These are phyloP conservation scores for Aspergillus hancockii DNA, from an alignment of 495 filamentous ascomycete species.

Conservation along the genomic window DNA sequence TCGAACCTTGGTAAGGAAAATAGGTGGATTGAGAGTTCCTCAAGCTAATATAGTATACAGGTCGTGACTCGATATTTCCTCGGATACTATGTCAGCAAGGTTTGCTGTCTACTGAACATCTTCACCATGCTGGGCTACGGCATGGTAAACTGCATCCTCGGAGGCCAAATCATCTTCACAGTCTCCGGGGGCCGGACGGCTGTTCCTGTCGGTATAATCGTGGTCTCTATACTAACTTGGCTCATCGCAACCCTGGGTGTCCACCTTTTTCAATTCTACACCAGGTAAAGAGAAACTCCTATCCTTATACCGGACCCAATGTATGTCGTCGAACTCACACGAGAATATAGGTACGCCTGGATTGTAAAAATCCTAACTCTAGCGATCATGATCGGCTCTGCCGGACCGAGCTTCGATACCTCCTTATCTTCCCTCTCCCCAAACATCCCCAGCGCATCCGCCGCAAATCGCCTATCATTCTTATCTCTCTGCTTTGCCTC, in stretches of 20 bases:
- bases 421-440: slow-evolving; percentile 21
- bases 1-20: slow-evolving; percentile 22
- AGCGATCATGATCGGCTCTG: slow-evolving; percentile 59
- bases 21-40: slow-evolving; percentile 65
- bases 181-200: slow-evolving; percentile 46
- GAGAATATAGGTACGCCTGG: slow-evolving; percentile 36
- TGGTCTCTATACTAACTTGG: slow-evolving; percentile 17
- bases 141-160: slow-evolving; percentile 56
- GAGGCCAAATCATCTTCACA: slow-evolving; percentile 51
- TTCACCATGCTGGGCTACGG: slow-evolving; percentile 67
- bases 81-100: slow-evolving; percentile 70
- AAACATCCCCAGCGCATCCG: slow-evolving; percentile 33
- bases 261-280: slow-evolving; percentile 16
- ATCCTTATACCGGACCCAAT: slow-evolving; percentile 49
- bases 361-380: slow-evolving; percentile 58
- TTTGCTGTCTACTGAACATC: slow-evolving; percentile 64
- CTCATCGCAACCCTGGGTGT: slow-evolving; percentile 17
- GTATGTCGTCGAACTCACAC: not conserved
- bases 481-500: slow-evolving; percentile 60
- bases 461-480: slow-evolving; percentile 58
- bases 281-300: slow-evolving; percentile 2
- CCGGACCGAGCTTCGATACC: slow-evolving; percentile 59
- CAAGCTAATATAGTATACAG: slow-evolving; percentile 61
- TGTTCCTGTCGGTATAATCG: slow-evolving; percentile 33
- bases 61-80: slow-evolving; percentile 67